Evolutionary conservation across 2,329 filamentous ascomycete species (phyloP), one percentile per base, ranked within the genome.

Genomic region (Scortechinia acanthostroma): DNA sequence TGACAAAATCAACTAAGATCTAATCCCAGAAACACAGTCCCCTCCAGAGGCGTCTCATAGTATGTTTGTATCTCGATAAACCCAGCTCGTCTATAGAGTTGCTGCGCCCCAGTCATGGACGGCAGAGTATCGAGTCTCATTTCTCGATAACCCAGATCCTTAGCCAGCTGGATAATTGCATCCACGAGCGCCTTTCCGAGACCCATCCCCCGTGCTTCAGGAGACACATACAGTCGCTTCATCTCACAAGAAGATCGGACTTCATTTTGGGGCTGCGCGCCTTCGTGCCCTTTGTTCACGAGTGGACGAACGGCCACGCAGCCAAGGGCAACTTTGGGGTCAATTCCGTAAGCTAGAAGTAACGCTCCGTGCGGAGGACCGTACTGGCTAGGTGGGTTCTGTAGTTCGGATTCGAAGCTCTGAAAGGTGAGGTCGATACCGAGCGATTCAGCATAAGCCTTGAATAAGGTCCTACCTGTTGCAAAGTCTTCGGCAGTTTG

Each of bases 341-440:
- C 14, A 43, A 23, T 43, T 30, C 14, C 35, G 14, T 19, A 6
- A 6, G 74, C 73, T 2, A 80, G 63, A 17, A 77, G 63, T 0
- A 80, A 55, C 19, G 65, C 62, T 3, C 59, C 60, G 2, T 61
- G 57, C 3, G 60, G 55, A 0, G 64, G 6, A 17, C 6, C 56
- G 54, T 81, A 81, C 53, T 71, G 71, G 2, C 76, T 76, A 0
- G 77, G 77, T 15, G 82, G 58, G 5, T 56, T 61, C 4, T 64
- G 59, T 17, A 82, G 61, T 54, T 82, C 77, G 6, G 62, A 53
- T 6, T 64, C 53, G 57, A 79, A 81, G 48, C 67, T 62, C 55
- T 82, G 77, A 53, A 76, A 82, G 10, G 66, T 63, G 25, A 81
- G 71, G 50, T 77, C 75, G 44, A 81, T 64, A 17, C 63, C 62